These are phyloP conservation scores for Platanthera guangdongensis DNA, from an alignment of 106 monocot species.

Conservation along the genomic window DNA sequence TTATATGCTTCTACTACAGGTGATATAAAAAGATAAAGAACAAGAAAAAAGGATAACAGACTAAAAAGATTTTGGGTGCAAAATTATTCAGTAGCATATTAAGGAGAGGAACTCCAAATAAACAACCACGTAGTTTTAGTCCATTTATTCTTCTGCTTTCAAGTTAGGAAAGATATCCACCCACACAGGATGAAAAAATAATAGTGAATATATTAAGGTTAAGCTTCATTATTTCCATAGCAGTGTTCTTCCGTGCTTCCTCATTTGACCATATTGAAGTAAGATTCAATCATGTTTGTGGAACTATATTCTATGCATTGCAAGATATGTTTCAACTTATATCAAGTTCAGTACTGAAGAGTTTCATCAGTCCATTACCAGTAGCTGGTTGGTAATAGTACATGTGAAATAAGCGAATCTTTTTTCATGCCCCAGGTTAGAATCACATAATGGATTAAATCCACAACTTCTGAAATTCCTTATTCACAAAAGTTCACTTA, in stretches of 20 bases:
- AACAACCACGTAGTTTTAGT: not conserved
- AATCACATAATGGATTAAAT: not conserved
- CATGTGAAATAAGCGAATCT: not conserved
- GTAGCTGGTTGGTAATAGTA: too few species aligned
- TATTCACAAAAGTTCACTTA: not conserved
- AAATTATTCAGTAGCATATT: not conserved
- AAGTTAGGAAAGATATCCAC: not conserved
- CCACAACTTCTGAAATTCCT: not conserved
- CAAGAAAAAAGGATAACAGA: constrained; percentile 1
- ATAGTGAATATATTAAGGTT: not conserved
- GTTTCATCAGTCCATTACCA: not conserved
- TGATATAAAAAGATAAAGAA: not conserved
- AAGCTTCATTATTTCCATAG: not conserved
- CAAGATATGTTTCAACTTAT: not conserved
- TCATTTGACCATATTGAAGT: not conserved
- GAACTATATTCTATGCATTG: not conserved
- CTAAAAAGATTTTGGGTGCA: not conserved
- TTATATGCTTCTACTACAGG: not conserved
- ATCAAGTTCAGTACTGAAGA: not conserved
- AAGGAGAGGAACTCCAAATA: not conserved
- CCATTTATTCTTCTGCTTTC: not conserved
- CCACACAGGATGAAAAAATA: not conserved
- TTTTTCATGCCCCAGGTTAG: not conserved
- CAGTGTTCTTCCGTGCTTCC: not conserved
- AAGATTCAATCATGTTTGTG: not conserved